Evolutionary conservation across 805 yeast species (phyloP).

Genomic region (Saccharomycopsis fibuligera): DNA sequence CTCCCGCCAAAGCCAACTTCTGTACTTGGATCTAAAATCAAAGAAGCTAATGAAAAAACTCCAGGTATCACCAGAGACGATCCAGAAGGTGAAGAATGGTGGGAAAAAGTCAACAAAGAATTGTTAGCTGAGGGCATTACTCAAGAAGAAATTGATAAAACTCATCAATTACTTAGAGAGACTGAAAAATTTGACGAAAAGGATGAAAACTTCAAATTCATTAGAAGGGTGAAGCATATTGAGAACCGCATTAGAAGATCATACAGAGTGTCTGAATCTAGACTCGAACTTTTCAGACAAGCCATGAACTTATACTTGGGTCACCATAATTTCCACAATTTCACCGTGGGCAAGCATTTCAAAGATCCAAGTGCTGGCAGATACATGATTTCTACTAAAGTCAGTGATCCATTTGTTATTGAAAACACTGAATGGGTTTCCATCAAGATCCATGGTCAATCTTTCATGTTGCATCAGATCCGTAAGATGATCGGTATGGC

Average conservation of each 20-base stretch:
- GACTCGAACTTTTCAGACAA: slow-evolving; percentile 56
- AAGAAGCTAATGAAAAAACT: slow-evolving; percentile 41
- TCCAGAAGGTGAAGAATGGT: slow-evolving; percentile 66
- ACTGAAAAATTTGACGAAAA: slow-evolving; percentile 25
- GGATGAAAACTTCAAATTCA: slow-evolving; percentile 32
- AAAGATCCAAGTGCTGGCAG: slow-evolving; percentile 83
- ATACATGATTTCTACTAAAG: slow-evolving; percentile 71
- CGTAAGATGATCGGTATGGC: slow-evolving; percentile 98
- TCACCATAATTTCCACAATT: slow-evolving; percentile 87
- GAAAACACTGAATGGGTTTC: slow-evolving; percentile 96
- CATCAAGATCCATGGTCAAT: slow-evolving; percentile 94
- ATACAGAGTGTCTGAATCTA: slow-evolving; percentile 58
- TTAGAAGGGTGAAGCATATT: slow-evolving; percentile 48
- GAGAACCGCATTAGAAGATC: slow-evolving; percentile 64
- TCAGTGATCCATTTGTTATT: slow-evolving; percentile 84
- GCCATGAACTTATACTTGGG: slow-evolving; percentile 75
- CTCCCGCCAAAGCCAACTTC: slow-evolving; percentile 84
- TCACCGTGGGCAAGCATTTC: slow-evolving; percentile 73
- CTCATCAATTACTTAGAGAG: slow-evolving; percentile 3
- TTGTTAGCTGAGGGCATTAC: slow-evolving; percentile 35
- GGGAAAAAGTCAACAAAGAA: slow-evolving; percentile 45
- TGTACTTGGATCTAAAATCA: slow-evolving; percentile 54
- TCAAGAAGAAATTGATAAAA: slow-evolving; percentile 30
- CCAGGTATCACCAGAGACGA: slow-evolving; percentile 61
- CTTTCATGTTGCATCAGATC: slow-evolving; percentile 96